A percentile compares a stretch with the other conserved stretches of the same genome.
Evolutionary conservation across 2,329 filamentous ascomycete species (phyloP).

Genomic region (Aaosphaeria pasadenensis): DNA sequence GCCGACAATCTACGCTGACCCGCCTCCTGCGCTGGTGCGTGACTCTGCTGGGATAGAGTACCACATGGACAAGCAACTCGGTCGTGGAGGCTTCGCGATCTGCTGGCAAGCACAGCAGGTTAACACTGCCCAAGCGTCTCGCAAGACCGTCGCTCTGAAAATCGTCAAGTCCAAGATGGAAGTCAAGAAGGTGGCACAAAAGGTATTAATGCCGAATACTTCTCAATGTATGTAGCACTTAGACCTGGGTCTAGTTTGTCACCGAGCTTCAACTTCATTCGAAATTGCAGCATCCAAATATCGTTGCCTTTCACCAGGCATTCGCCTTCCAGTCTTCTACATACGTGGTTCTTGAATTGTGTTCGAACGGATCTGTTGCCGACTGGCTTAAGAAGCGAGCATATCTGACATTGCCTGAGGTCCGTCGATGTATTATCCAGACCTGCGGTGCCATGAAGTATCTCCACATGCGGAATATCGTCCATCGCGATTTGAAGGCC

Average conservation of each 20-base stretch:
- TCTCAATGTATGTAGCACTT: neutral
- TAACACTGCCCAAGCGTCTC: neutral
- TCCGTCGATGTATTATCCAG: neutral
- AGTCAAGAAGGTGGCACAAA: slow-evolving; percentile 3
- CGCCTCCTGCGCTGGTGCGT: slow-evolving; percentile 1
- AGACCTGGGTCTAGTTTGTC: neutral
- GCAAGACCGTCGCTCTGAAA: slow-evolving; percentile 1
- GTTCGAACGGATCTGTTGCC: neutral
- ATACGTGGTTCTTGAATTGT: neutral
- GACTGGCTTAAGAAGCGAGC: neutral
- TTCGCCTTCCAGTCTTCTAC: neutral
- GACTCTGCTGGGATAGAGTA: slow-evolving; percentile 1
- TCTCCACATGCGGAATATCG: neutral
- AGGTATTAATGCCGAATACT: slow-evolving; percentile 1
- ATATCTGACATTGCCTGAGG: neutral
- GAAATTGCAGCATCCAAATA: neutral
- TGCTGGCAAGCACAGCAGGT: slow-evolving; percentile 3
- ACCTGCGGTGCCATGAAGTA: neutral
- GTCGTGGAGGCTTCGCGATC: slow-evolving; percentile 2
- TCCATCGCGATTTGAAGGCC: neutral
- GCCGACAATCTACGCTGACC: slow-evolving; percentile 2
- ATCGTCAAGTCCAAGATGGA: slow-evolving; percentile 4
- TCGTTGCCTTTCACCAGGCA: neutral
- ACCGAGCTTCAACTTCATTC: neutral
- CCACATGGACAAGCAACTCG: slow-evolving; percentile 1